Conservation (phyloP, 2,329 filamentous ascomycete species). For the Cytospora mali region DNA sequence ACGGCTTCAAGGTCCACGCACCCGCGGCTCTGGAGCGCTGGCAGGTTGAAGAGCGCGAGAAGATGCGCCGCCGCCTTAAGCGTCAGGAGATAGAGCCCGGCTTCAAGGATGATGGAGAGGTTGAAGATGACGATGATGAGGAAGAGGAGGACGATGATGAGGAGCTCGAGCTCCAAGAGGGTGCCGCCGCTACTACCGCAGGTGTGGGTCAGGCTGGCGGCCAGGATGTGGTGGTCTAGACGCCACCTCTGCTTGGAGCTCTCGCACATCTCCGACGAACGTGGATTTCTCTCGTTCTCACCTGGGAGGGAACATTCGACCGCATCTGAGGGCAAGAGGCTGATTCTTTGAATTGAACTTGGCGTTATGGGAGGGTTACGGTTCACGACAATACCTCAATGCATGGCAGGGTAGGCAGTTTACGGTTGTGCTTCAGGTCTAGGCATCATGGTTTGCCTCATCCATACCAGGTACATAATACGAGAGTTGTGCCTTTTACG, state of each 20-base stretch:
- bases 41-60: slow-evolving; percentile 80
- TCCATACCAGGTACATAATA: slow-evolving; percentile 1
- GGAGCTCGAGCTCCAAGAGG: slow-evolving; percentile 43
- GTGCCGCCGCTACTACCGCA: slow-evolving; percentile 21
- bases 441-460: slow-evolving; percentile 1
- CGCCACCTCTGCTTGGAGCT: neutral
- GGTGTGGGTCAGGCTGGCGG: slow-evolving; percentile 4
- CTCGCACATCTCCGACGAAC: neutral
- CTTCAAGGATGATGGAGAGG: slow-evolving; percentile 71
- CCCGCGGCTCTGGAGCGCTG: slow-evolving; percentile 85
- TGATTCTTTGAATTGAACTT: neutral
- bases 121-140: slow-evolving; percentile 64
- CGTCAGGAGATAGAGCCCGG: slow-evolving; percentile 75
- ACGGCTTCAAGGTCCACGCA: slow-evolving; percentile 94
- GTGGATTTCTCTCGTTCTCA: neutral
- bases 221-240: slow-evolving; percentile 12
- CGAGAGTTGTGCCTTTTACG: neutral
- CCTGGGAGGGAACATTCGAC: neutral
- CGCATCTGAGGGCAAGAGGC: neutral
- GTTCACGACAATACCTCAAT: slow-evolving; percentile 2
- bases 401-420: slow-evolving; percentile 2
- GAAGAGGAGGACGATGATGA: slow-evolving; percentile 60
- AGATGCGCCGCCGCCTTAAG: slow-evolving; percentile 77
- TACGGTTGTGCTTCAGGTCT: slow-evolving; percentile 1
- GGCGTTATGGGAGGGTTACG: slow-evolving; percentile 2